Percentiles rank a stretch among this genome's conserved stretches.
Conservation (phyloP, 1,284 basidiomycete genomes). For the Trametes versicolor region DNA sequence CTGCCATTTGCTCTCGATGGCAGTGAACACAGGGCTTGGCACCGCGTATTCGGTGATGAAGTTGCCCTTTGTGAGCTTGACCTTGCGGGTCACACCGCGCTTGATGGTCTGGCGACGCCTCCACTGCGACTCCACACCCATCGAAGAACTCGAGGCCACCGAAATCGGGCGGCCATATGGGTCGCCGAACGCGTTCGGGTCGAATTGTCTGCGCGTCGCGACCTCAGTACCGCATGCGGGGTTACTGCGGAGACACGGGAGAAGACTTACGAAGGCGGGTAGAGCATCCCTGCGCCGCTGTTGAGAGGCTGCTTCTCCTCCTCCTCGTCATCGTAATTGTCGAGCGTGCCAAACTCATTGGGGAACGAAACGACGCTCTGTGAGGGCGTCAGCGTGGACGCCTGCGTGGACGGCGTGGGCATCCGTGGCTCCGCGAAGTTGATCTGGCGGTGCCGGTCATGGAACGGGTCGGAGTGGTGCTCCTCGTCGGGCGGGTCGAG, state of each 20-base stretch:
- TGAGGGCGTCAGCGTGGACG: conserved; percentile 48
- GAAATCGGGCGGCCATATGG: conserved; percentile 74
- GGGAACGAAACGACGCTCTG: conserved; percentile 66
- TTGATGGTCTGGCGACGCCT: conserved; percentile 91
- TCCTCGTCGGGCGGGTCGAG: conserved; percentile 39
- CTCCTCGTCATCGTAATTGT: conserved; percentile 61
- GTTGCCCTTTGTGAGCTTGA: conserved; percentile 92
- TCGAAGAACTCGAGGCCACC: conserved; percentile 69
- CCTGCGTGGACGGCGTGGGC: conserved; percentile 45
- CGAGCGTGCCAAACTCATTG: conserved; percentile 57
- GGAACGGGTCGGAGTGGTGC: conserved; percentile 69
- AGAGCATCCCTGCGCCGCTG: conserved; percentile 64
- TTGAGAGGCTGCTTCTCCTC: conserved; percentile 83
- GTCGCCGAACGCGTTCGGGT: conserved; percentile 72
- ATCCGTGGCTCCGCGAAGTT: conserved; percentile 66
- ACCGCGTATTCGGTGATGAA: conserved; percentile 94
- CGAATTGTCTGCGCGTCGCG: conserved; percentile 55
- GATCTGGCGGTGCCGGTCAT: conserved; percentile 67
- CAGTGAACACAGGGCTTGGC: conserved; percentile 86
- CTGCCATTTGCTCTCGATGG: conserved; percentile 86
- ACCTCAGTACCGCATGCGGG: conserved; percentile 8
- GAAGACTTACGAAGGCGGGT: conserved; percentile 70
- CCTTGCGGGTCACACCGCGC: conserved; percentile 90
- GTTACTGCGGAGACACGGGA: conserved; percentile 13
- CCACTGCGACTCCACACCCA: conserved; percentile 80